phyloP scores from a whole-genome alignment of 208 protist species.

The Wallacemonas collosoma region DNA sequence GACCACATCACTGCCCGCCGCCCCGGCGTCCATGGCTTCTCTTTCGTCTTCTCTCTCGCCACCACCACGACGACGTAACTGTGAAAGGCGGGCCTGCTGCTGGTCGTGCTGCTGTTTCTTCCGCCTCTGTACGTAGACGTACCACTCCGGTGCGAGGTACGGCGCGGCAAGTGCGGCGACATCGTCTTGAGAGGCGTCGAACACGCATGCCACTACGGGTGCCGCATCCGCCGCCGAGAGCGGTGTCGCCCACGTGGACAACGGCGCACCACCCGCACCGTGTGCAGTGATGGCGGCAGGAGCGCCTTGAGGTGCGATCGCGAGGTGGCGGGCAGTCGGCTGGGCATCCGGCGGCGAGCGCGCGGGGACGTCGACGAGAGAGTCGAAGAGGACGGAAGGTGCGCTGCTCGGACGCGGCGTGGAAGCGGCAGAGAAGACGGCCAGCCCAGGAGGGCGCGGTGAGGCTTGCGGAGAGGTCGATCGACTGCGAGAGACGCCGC shows the following conservation, averaged over 20 bases:
- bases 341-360: background rate
- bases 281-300: too few relatives aligned
- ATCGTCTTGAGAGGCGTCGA: constrained; percentile 52
- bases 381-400: constrained; percentile 4
- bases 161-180: constrained; percentile 35
- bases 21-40: too few relatives aligned
- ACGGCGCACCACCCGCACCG: too few relatives aligned
- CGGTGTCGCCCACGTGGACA: too few relatives aligned
- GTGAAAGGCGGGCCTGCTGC: constrained; percentile 2
- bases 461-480: background rate
- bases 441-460: background rate
- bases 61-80: background rate
- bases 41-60: background rate
- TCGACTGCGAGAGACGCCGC: constrained; percentile 2
- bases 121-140: constrained; percentile 15
- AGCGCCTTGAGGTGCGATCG: too few relatives aligned
- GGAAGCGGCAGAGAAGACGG: constrained; percentile 7
- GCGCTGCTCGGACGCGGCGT: background rate
- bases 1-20: background rate
- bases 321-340: too few relatives aligned
- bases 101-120: constrained; percentile 11
- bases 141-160: constrained; percentile 75
- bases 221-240: background rate
- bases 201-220: constrained; percentile 15
- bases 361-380: background rate